Percentiles rank a stretch among this genome's conserved stretches.
Evolutionary conservation across 192 early-diverging fungal species (phyloP).

Genomic region (Umbelopsis sp.): DNA sequence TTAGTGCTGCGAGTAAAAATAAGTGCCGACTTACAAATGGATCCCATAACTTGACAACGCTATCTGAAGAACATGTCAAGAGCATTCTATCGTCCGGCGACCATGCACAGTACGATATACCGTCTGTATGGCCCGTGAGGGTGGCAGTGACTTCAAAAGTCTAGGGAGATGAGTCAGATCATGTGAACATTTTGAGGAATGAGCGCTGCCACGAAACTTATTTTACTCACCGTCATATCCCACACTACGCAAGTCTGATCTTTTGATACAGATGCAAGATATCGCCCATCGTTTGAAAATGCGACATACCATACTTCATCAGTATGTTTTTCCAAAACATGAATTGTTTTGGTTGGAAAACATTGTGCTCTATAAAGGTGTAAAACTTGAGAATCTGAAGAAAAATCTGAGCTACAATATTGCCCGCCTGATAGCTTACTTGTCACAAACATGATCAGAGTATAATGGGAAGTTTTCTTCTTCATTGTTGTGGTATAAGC

Average conservation of each 20-base stretch:
- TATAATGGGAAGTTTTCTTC: conserved; percentile 63
- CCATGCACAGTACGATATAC: conserved; percentile 88
- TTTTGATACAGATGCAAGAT: conserved; percentile 89
- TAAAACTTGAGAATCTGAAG: background rate
- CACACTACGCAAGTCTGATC: conserved; percentile 91
- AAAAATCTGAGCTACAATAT: conserved; percentile 25
- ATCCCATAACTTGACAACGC: conserved; percentile 82
- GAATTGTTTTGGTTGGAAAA: conserved; percentile 61
- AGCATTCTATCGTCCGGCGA: conserved; percentile 82
- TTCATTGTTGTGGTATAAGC: conserved; percentile 82
- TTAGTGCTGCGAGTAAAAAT: background rate
- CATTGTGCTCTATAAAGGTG: conserved; percentile 11
- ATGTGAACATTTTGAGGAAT: background rate
- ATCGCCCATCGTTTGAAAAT: conserved; percentile 87
- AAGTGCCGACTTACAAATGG: conserved; percentile 45
- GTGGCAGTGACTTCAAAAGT: conserved; percentile 55
- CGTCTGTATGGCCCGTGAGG: conserved; percentile 65
- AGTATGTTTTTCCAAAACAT: conserved; percentile 67
- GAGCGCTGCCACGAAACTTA: background rate
- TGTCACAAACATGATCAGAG: conserved; percentile 73
- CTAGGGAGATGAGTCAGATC: conserved; percentile 35
- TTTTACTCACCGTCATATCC: conserved; percentile 62
- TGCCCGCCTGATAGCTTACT: conserved; percentile 49
- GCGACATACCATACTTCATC: conserved; percentile 97
- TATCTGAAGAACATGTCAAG: conserved; percentile 82